Conservation (phyloP, 371 early-diverging fungal species). For the Lichtheimia corymbifera region DNA sequence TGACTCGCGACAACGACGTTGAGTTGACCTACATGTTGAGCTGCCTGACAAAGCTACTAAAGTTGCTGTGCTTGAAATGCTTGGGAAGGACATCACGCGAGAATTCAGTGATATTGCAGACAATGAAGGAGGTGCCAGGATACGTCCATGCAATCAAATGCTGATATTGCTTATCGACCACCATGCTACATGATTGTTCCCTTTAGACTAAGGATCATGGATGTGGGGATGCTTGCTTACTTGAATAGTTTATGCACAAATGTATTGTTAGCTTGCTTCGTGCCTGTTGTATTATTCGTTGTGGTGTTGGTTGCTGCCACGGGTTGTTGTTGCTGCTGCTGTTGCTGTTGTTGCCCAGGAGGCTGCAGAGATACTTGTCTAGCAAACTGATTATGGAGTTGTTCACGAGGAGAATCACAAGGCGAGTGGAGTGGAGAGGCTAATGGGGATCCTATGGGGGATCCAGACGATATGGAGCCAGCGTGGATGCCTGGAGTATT, state of each 20-base stretch:
- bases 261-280: slow-evolving; percentile 16
- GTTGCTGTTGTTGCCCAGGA: not conserved
- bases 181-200: slow-evolving; percentile 53
- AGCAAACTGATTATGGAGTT: not conserved
- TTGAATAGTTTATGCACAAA: slow-evolving; percentile 38
- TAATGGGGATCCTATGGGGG: not conserved
- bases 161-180: slow-evolving; percentile 71
- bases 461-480: not conserved
- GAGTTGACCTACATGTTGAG: slow-evolving; percentile 66
- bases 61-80: slow-evolving; percentile 83
- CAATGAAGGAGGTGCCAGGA: slow-evolving; percentile 80
- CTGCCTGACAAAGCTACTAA: slow-evolving; percentile 80
- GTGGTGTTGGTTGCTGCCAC: not conserved
- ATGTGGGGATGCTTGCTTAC: slow-evolving; percentile 14
- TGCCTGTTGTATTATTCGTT: too few species aligned
- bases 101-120: slow-evolving; percentile 80
- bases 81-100: slow-evolving; percentile 69
- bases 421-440: not conserved
- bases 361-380: not conserved
- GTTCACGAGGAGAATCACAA: not conserved
- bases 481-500: too few species aligned
- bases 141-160: slow-evolving; percentile 78
- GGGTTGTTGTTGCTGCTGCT: not conserved
- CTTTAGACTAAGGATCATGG: too few species aligned
- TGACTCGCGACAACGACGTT: too few species aligned